Conservation (phyloP, 73 alveolate genomes). For the Paramecium pentaurelia region DNA sequence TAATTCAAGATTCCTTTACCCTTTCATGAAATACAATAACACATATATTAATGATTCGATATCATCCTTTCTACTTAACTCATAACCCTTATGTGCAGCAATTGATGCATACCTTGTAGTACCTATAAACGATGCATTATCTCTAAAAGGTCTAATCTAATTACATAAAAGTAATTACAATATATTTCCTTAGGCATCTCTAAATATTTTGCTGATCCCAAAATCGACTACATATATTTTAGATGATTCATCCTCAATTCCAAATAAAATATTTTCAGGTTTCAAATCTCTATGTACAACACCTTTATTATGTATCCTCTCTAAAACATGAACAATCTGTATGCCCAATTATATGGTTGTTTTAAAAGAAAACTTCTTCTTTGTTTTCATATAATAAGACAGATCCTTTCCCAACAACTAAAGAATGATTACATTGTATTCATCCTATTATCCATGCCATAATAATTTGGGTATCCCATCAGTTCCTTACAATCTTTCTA, state of each 20-base stretch:
- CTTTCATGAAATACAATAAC: constrained; percentile 68
- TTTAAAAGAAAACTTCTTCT: constrained; percentile 50
- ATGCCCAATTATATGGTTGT: constrained; percentile 27
- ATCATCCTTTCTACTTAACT: constrained; percentile 85
- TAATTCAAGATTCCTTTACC: constrained; percentile 18
- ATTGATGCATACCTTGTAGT: constrained; percentile 80
- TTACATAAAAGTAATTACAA: not conserved
- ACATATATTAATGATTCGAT: constrained; percentile 77
- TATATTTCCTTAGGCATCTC: constrained; percentile 32
- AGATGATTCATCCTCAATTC: constrained; percentile 43
- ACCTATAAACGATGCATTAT: constrained; percentile 47
- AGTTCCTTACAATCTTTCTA: constrained; percentile 17
- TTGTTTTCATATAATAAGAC: constrained; percentile 41
- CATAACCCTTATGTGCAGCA: constrained; percentile 84
- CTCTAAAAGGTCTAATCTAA: not conserved
- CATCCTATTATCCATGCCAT: constrained; percentile 58
- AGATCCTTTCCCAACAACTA: constrained; percentile 53
- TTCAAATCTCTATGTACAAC: constrained; percentile 59
- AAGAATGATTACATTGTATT: constrained; percentile 53
- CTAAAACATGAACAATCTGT: not conserved
- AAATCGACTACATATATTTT: constrained; percentile 54
- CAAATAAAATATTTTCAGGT: constrained; percentile 56
- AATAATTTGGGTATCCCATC: constrained; percentile 35
- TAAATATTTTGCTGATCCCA: constrained; percentile 58
- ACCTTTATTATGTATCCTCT: constrained; percentile 50